Conservation (phyloP, 331 rosid species). For the Quercus phellos region DNA sequence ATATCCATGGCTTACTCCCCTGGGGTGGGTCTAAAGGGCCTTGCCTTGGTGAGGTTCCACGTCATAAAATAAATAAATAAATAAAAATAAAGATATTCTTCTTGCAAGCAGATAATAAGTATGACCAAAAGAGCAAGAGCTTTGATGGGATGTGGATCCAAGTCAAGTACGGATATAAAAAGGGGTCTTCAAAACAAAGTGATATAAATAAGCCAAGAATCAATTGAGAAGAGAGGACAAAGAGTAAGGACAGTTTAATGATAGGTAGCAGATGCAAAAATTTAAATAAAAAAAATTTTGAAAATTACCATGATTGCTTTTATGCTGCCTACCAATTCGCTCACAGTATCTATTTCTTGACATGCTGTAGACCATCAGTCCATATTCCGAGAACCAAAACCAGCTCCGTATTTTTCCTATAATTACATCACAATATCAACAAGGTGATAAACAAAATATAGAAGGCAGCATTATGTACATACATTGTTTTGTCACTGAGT, state of each 20-base stretch:
- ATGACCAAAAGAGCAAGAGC: neutral
- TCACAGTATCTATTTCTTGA: conserved; percentile 81
- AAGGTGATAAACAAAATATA: conserved; percentile 6
- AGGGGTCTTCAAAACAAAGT: neutral
- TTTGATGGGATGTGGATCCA: neutral
- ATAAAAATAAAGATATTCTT: neutral
- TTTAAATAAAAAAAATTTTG: neutral
- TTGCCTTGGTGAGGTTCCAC: no score
- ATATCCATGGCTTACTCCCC: no score
- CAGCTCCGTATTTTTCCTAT: conserved; percentile 80
- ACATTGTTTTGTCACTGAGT: neutral
- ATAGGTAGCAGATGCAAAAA: neutral
- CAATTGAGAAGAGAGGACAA: neutral
- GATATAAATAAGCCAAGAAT: neutral
- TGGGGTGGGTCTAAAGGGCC: no score
- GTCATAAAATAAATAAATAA: neutral
- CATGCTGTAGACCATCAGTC: conserved; percentile 87
- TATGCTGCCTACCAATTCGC: conserved; percentile 89
- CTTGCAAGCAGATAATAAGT: neutral
- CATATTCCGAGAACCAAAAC: conserved; percentile 84
- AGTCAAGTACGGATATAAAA: neutral
- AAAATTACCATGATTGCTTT: conserved; percentile 83
- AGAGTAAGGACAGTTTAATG: neutral
- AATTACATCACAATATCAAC: conserved; percentile 26
- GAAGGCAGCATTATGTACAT: neutral